phyloP scores from a whole-genome alignment of 495 filamentous ascomycete genomes.

The Annulohypoxylon nitens region DNA sequence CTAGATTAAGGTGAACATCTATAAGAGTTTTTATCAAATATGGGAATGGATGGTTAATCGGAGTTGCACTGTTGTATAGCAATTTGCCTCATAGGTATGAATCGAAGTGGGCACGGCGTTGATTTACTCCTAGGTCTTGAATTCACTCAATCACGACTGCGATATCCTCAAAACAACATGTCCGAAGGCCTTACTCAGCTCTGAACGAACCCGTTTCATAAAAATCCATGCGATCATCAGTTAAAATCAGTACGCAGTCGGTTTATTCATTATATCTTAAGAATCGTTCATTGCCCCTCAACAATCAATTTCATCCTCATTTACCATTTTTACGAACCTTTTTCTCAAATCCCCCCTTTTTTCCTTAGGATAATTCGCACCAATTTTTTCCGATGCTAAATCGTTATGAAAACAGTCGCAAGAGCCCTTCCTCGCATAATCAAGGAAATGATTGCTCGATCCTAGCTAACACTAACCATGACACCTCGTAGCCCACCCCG shows the following conservation, averaged over 20 bases:
- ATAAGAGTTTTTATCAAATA: neutral
- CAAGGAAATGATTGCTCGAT: constrained; percentile 14
- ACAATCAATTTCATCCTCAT: neutral
- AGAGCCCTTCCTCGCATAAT: constrained; percentile 10
- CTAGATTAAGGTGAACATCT: constrained; percentile 50
- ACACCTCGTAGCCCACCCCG: neutral
- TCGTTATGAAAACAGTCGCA: constrained; percentile 13
- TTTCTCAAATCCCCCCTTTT: neutral
- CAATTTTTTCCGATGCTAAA: constrained; percentile 25
- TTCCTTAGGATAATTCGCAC: neutral
- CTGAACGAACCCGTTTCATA: neutral
- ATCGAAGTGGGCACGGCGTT: neutral
- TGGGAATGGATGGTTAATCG: neutral
- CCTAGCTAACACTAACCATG: neutral
- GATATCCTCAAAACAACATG: neutral
- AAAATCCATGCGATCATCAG: neutral
- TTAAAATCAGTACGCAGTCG: neutral
- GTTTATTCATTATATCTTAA: neutral
- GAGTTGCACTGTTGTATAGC: neutral
- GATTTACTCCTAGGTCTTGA: neutral
- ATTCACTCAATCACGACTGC: neutral
- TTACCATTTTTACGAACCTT: neutral
- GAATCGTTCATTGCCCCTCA: neutral
- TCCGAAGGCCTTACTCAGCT: neutral
- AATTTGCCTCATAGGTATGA: neutral